phyloP scores from a whole-genome alignment of 768 basidiomycete species.

The Rhodotorula graminis region DNA sequence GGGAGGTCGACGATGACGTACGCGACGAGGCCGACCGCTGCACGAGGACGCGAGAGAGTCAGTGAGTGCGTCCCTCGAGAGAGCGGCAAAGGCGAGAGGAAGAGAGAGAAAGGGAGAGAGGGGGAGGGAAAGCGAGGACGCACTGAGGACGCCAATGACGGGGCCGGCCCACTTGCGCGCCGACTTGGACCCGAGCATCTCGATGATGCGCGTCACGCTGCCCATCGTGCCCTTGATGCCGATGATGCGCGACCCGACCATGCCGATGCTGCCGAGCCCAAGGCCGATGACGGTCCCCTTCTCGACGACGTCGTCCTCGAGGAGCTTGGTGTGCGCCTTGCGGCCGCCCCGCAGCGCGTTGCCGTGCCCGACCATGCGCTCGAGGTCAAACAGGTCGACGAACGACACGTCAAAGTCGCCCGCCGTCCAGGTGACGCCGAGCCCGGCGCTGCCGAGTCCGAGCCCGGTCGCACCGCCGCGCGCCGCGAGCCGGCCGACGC shows the following conservation, averaged over 20 bases:
- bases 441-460: constrained; percentile 67
- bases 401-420: constrained; percentile 49
- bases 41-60: background rate
- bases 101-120: no score
- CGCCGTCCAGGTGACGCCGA: constrained; percentile 24
- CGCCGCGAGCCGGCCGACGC: constrained; percentile 58
- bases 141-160: constrained; percentile 64
- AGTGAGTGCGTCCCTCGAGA: background rate
- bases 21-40: constrained; percentile 62
- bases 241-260: constrained; percentile 63
- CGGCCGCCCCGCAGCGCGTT: constrained; percentile 32
- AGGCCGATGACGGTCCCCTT: constrained; percentile 50
- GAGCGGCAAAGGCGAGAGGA: no score
- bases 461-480: constrained; percentile 75
- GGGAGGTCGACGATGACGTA: constrained; percentile 87
- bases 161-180: constrained; percentile 84
- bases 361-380: constrained; percentile 47
- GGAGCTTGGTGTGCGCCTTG: constrained; percentile 45
- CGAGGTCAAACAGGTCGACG: constrained; percentile 60
- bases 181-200: constrained; percentile 67
- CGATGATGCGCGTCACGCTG: constrained; percentile 65
- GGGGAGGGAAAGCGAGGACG: background rate
- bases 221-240: constrained; percentile 87
- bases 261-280: constrained; percentile 46
- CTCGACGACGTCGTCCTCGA: constrained; percentile 49